These are phyloP conservation scores for Serpula lacrymans DNA, from an alignment of 768 basidiomycete genomes.

Conservation along the genomic window DNA sequence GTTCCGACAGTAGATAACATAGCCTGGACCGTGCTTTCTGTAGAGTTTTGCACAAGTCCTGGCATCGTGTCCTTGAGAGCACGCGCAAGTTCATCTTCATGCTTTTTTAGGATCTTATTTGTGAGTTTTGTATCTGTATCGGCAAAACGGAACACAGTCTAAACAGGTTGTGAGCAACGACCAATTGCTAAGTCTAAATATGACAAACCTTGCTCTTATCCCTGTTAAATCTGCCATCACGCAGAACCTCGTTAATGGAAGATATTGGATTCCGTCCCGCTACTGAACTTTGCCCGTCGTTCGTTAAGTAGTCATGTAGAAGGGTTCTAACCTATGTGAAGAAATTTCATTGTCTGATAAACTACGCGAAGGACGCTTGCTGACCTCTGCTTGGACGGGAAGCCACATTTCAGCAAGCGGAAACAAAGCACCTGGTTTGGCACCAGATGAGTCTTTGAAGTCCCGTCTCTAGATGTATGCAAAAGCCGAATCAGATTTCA, in stretches of 20 bases:
- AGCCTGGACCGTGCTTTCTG: slow-evolving; percentile 59
- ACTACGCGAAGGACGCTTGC: neutral
- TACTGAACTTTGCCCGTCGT: slow-evolving; percentile 78
- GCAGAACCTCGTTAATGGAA: slow-evolving; percentile 90
- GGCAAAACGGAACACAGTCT: slow-evolving; percentile 88
- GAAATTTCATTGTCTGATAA: slow-evolving; percentile 5
- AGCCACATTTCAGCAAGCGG: slow-evolving; percentile 86
- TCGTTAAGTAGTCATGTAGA: slow-evolving; percentile 87
- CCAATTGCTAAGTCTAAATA: neutral
- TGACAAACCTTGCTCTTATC: slow-evolving; percentile 72
- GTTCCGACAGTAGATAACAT: slow-evolving; percentile 57
- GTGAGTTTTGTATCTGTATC: slow-evolving; percentile 82
- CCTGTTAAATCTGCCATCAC: slow-evolving; percentile 74
- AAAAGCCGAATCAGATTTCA: neutral
- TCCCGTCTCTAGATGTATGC: slow-evolving; percentile 67
- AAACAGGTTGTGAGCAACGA: slow-evolving; percentile 4
- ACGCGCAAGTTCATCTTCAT: slow-evolving; percentile 83
- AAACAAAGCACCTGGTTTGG: slow-evolving; percentile 74
- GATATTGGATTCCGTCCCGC: slow-evolving; percentile 85
- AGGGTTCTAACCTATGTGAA: slow-evolving; percentile 71
- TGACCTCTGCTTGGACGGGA: slow-evolving; percentile 85
- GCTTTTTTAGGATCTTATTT: slow-evolving; percentile 60
- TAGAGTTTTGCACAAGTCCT: slow-evolving; percentile 75
- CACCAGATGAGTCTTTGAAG: slow-evolving; percentile 82
- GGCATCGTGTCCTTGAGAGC: slow-evolving; percentile 91